Evolutionary conservation across 768 basidiomycete species (phyloP), one percentile per base, ranked within the genome.

Genomic region (Leccinum rimulosum): DNA sequence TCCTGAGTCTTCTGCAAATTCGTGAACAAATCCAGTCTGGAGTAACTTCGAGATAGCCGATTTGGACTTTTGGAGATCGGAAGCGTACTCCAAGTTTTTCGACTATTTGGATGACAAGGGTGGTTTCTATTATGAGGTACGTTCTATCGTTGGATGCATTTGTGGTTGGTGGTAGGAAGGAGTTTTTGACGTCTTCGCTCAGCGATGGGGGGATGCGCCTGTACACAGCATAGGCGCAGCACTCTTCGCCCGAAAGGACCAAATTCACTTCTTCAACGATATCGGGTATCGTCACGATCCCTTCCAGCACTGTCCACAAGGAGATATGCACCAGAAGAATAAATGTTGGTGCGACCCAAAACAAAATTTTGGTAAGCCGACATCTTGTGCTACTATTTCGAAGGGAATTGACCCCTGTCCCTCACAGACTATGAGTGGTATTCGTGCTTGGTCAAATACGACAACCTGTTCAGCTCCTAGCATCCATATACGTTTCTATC

Each of bases 121-220:
- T 40, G 94, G 94, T 5, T 94, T 95, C 74, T 95, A 95, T 76
- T 95, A 94, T 67, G 93, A 94, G 85, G 89, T 88, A 30, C 10
- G 76, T 69, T 11, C 14, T 27, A 54, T 62, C 6, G 38, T 52
- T 31, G 57, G 12, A 40, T n/a, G 33, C 7, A 27, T 47, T 47
- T 19, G 25, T n/a, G 25, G 11, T 19, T 31, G 35, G 25, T n/a
- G 6, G 3, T 40, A 11, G 38, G 31, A 43, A 50, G 38, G 38
- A 43, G 6, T 57, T 38, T 11, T 52, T 50, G 22, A 45, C 49
- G 55, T 17, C 35, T 27, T 28, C 28, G 19, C 35, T 30, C 6
- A 89, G 82, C 80, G 88, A 43, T 89, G 89, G 90, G 92, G 93
- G 30, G 93, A 93, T 69, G 93, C 92, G 1, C 91, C 91, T 0